These are phyloP conservation scores for Saccharomycopsis capsularis DNA, from an alignment of 805 yeast genomes.

Conservation along the genomic window DNA sequence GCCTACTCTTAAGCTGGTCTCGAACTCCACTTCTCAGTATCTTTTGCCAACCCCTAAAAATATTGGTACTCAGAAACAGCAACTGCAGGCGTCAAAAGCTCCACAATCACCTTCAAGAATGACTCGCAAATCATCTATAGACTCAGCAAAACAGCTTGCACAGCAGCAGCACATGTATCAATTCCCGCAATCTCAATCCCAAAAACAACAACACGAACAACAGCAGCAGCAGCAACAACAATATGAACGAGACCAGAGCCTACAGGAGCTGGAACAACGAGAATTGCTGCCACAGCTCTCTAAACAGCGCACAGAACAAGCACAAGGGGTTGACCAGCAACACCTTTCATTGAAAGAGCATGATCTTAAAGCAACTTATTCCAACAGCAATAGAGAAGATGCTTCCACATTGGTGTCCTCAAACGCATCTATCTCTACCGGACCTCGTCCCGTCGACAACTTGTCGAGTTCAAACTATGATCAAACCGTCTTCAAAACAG, in stretches of 20 bases:
- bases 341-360: too few species aligned
- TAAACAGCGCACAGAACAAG: too few species aligned
- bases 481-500: conserved; percentile 38
- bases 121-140: neutral
- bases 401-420: neutral
- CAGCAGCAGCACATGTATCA: neutral
- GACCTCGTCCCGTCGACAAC: neutral
- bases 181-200: neutral
- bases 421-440: too few species aligned
- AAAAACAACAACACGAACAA: conserved; percentile 1
- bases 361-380: neutral
- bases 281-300: neutral
- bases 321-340: too few species aligned
- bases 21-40: conserved; percentile 2
- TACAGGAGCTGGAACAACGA: conserved; percentile 1
- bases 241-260: too few species aligned
- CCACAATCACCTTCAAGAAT: neutral
- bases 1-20: neutral
- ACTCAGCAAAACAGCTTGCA: neutral
- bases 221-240: conserved; percentile 5
- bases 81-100: neutral
- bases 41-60: conserved; percentile 1
- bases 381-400: neutral
- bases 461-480: conserved; percentile 31
- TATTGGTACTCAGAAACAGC: neutral